Base-by-base conservation (phyloP, 371 early-diverging fungal species). In the Mucor velutinosus region DNA sequence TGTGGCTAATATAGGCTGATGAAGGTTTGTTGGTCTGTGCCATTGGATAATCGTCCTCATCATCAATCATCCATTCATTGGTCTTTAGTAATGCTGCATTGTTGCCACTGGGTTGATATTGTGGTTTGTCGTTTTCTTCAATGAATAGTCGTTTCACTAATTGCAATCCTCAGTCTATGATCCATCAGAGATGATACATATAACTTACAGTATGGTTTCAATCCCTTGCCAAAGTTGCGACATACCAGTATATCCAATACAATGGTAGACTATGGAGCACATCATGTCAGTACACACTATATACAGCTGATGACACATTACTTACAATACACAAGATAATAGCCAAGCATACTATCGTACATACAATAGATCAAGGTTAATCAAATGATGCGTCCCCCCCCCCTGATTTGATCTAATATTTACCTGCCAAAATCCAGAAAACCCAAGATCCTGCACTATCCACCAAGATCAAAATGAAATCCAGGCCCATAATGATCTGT, bases 391-490 rank as follows among this genome's bases (percentile, higher is more conserved):
- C 30, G 6, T 30, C 6, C 6, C 2, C 30, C 6, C 30, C 6
- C 6, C 30, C 6, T 30, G 30, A 30, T 30, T 6, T 6, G 2
- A 35, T 49, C 5, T 6, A 7, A 10, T 39, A 23, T 61, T 69
- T 83, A 81, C 84, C 83, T 67, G 80, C 79, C 32, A 84, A 53
- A 15, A 76, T 81, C 84, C 84, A 84, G 63, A 84, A 84, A 0
- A 78, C 74, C 84, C 84, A 84, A 25, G 69, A 67, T 19, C 68
- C 63, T 11, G 76, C 69, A 47, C 81, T 81, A 60, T 84, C 81
- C 19, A 75, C 75, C 27, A 84, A 55, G 7, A 84, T 61, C 21
- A 81, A 60, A 25, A 75, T 63, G 59, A 84, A 84, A 61, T 84
- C 84, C 1, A 79, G 68, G 17, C 71, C 60, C 60, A 80, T 58